Base-by-base conservation (phyloP, 129 eudicot genomes). In the Arctium minus region DNA sequence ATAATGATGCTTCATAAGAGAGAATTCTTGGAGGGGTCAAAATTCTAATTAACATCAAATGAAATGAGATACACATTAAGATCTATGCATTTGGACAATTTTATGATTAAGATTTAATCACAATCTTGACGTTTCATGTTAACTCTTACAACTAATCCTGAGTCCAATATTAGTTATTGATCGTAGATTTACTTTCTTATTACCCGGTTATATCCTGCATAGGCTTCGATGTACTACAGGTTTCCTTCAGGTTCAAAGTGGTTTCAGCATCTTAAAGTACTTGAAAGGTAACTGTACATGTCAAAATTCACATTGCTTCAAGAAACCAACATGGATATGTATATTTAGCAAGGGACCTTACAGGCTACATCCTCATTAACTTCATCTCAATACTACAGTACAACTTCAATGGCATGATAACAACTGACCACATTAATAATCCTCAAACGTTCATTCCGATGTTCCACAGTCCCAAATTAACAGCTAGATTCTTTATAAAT, bases 151-250 rank as follows among this genome's bases (percentile, higher is more conserved):
- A 0, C 67, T 0, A 56, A 3, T 17, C 67, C 5, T 2, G 4
- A 56, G 67, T 39, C 56, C 18, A 4, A 36, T 50, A 72, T 32
- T 15, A 80, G 56, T 50, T 80, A 29, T 80, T 72, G 72, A 80
- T 37, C 31, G 9, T 53, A 36, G 56, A 36, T 36, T 72, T 36
- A 53, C 56, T 22, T 48, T 50, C 50, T 80, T 46, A 80, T 70
- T 29, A 60, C 27, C 68, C 1, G 4, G 44, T 39, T 39, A 4
- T 39, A 4, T 0, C 44, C 44, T 39, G 60, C n/a, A 48, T 48
- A 48, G 4, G 17, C 60, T 11, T 42, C 12, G 11, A 8, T 42
- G 37, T 35, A 35, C 37, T 35, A 3, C 37, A 35, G 3, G 37
- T 35, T 35, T 35, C 37, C 37, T 35, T 35, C 27, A 35, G 37